Base-by-base conservation (phyloP, 441 rosid species). In the Dalechampia spathulata region DNA sequence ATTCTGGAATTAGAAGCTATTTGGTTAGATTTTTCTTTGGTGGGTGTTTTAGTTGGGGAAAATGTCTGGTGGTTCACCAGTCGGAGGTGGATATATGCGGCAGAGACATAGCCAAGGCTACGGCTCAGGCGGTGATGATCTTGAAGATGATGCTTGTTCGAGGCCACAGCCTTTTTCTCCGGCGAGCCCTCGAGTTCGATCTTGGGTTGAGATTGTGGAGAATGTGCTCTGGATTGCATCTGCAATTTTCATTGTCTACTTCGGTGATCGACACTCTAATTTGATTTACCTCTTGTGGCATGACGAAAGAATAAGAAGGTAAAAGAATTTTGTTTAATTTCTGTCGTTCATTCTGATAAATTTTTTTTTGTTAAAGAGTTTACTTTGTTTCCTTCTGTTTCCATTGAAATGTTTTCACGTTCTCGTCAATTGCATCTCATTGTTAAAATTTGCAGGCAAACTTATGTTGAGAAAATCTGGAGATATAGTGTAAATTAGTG, bases 61-160 rank as follows among this genome's bases (percentile, higher is more conserved):
- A 13, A 88, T 86, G 99, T 92, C 97, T 27, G 92, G 96, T 54
- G 99, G 99, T 56, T 80, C 96, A 42, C 99, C 99, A 0, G 80
- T 73, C 38, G 86, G 72, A 49, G 96, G 99, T 62, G 94, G 99
- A 19, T 85, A 79, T 67, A 82, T 86, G 80, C 82, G 99, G 75
- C 99, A 89, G 75, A 86, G 99, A 62, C 96, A 89, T 72, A 89
- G 97, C 69, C 96, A 75, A 71, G 99, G 99, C 2, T 89, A 86
- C 72, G 87, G 83, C 40, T 86, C 96, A 3, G 76, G 96, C 48
- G 76, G 94, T 32, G 99, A 92, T 61, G 96, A 92, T 62, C 73
- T 86, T 55, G 99, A 89, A 56, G 99, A 92, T 52, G 99, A 89
- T 75, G 99, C 96, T n/a, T 86, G 86, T 63, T 92, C 97, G 17